A percentile compares a stretch with the other conserved stretches of the same genome.
Evolutionary conservation across 768 basidiomycete species (phyloP).

Genomic region (Hortiboletus campestris): DNA sequence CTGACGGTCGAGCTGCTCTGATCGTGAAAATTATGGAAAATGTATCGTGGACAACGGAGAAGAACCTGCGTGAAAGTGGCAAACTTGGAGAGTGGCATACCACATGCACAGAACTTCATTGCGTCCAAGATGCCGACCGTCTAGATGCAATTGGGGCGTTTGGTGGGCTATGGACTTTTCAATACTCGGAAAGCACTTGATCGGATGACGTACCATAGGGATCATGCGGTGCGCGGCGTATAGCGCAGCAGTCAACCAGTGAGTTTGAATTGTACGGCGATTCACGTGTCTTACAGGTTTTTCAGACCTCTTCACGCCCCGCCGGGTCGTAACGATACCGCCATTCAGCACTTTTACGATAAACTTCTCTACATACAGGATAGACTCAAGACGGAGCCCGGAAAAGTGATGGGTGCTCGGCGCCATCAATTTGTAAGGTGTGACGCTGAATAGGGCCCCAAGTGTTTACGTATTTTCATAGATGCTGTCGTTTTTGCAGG

Average conservation of each 20-base stretch:
- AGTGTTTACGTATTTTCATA: conserved; percentile 28
- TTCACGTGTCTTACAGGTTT: background rate
- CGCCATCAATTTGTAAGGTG: conserved; percentile 66
- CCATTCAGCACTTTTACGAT: conserved; percentile 83
- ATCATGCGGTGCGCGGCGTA: conserved; percentile 72
- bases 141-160: conserved; percentile 82
- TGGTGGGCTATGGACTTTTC: conserved; percentile 39
- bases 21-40: conserved; percentile 68
- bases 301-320: conserved; percentile 46
- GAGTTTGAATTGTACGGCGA: conserved; percentile 1
- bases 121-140: conserved; percentile 78
- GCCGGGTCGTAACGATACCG: conserved; percentile 49
- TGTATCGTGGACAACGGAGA: conserved; percentile 86
- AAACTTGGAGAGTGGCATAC: conserved; percentile 66
- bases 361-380: conserved; percentile 76
- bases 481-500: conserved; percentile 63
- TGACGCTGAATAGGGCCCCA: background rate
- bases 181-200: background rate
- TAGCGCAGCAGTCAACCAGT: conserved; percentile 53
- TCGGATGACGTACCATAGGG: conserved; percentile 32
- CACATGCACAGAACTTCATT: conserved; percentile 73
- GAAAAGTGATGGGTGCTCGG: conserved; percentile 62
- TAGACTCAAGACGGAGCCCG: conserved; percentile 74
- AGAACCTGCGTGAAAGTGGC: conserved; percentile 54
- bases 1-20: conserved; percentile 55